Base-by-base conservation (phyloP, 345 rosid genomes). In the Gossypium ekmanianum region DNA sequence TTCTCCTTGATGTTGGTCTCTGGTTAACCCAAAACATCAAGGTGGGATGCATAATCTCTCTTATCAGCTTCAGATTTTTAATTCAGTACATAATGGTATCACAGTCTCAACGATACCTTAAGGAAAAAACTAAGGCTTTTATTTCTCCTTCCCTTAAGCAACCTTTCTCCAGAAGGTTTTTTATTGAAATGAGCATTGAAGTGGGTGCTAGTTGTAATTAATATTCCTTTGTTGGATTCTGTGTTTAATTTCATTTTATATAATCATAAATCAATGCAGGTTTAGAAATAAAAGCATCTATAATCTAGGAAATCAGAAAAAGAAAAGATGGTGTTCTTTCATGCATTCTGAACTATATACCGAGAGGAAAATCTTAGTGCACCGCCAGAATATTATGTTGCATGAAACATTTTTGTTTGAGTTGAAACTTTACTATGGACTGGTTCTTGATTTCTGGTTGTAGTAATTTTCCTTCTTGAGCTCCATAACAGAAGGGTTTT, bases 21-120 rank as follows among this genome's bases (percentile, higher is more conserved):
- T 94, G 98, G 98, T 84, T 94, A 78, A 83, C 97, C 67, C 89
- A 91, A 78, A 87, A 88, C 78, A 88, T 94, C 74, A 94, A 94
- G 94, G 97, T 94, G 79, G 79, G 44, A 9, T 9, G 24, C 72
- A 61, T 44, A 51, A 12, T 14, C 54, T 57, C 55, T 61, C 68
- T 50, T 50, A 43, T 76, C 70, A 14, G 45, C 4, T 74, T 14
- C 14, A 50, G 9, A 68, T 45, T 43, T 74, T 62, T 66, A 62
- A 50, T 68, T 44, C 51, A 39, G 50, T 79, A 11, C 59, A 55
- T 54, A 56, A 29, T 58, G 62, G 45, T 44, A 73, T 47, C 11
- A 16, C 14, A 26, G 13, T 17, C 48, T 34, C 61, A 52, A 54
- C 48, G 29, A 29, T 52, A 5, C 11, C 59, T 51, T 54, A 2